phyloP scores from a whole-genome alignment of 805 yeast genomes.

The Yarrowia osloensis region DNA sequence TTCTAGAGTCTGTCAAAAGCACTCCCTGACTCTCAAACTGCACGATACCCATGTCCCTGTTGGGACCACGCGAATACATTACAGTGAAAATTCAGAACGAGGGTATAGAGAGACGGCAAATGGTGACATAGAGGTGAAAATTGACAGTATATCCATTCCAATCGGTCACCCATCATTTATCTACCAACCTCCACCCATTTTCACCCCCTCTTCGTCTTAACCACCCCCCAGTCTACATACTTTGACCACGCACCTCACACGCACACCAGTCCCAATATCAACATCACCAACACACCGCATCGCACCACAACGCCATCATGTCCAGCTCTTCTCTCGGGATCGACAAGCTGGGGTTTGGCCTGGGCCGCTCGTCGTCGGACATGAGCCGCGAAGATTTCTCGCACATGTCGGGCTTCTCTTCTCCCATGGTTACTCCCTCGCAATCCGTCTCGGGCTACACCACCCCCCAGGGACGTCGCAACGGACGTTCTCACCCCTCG shows the following conservation, averaged over 20 bases:
- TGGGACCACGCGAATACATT: too few relatives aligned
- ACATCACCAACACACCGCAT: background rate
- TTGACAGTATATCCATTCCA: too few relatives aligned
- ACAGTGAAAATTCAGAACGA: too few relatives aligned
- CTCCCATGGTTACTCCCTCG: background rate
- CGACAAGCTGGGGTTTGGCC: slow-evolving; percentile 1
- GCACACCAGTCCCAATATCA: slow-evolving; percentile 5
- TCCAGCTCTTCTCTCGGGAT: slow-evolving; percentile 13
- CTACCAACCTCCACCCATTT: too few relatives aligned
- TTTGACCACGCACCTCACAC: background rate
- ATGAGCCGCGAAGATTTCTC: slow-evolving; percentile 15
- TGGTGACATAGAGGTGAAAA: too few relatives aligned
- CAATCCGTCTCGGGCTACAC: slow-evolving; percentile 16
- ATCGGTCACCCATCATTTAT: too few relatives aligned
- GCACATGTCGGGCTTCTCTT: slow-evolving; percentile 2
- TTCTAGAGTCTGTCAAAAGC: too few relatives aligned
- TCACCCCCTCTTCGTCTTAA: too few relatives aligned
- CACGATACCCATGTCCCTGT: too few relatives aligned
- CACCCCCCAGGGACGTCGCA: slow-evolving; percentile 16
- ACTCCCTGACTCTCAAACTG: too few relatives aligned
- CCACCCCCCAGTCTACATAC: too few relatives aligned
- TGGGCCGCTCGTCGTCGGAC: slow-evolving; percentile 25
- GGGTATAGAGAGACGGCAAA: too few relatives aligned
- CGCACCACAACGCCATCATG: background rate
- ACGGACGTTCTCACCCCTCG: slow-evolving; percentile 9